Evolutionary conservation across 2,329 filamentous ascomycete species (phyloP), one percentile per base, ranked within the genome.

Genomic region (Huntiella moniliformis): DNA sequence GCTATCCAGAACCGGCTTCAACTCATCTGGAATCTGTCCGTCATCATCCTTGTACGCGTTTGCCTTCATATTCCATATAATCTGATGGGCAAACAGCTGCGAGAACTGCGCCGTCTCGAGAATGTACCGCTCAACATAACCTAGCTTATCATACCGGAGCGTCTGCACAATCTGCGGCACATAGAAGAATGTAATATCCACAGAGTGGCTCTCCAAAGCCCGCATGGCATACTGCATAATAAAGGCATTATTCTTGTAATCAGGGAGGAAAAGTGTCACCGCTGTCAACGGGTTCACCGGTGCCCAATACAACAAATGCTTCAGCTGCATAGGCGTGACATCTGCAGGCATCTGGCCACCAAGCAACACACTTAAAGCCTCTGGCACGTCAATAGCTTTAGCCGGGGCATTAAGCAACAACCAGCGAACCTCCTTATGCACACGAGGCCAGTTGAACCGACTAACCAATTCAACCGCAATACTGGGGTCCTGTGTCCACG

Each of bases 51-150:
- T 98, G 70, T 83, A 98, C 1, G 87, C 83, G 60, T 98, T 99
- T 31, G 91, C 91, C 60, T 96, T 98, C 81, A 99, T 98, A 60
- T 98, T 99, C 91, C 92, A 99, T 58, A 99, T 98, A 53, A 98
- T 96, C 56, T 99, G 91, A 60, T 99, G 92, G 2, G 92, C 88
- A 61, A 98, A 98, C 6, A 96, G 66, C 60, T 96, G 91, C n/a
- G 91, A 96, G 57, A 94, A 87, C 55, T 92, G 88, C 1, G 87
- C 91, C 1, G 92, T 95, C 63, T 99, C 91, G 12, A 96, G 70
- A 46, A 98, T 96, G 57, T 95, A 98, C 38, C 88, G 75, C 61
- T 95, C 86, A 2, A 95, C 87, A 57, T 98, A 98, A 47, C 91
- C 91, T 17, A 98, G 68, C 10, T 73, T 74, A 66, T 99, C 91